Evolutionary conservation across 2,329 filamentous ascomycete species (phyloP).

Genomic region (Colletotrichum filicis): DNA sequence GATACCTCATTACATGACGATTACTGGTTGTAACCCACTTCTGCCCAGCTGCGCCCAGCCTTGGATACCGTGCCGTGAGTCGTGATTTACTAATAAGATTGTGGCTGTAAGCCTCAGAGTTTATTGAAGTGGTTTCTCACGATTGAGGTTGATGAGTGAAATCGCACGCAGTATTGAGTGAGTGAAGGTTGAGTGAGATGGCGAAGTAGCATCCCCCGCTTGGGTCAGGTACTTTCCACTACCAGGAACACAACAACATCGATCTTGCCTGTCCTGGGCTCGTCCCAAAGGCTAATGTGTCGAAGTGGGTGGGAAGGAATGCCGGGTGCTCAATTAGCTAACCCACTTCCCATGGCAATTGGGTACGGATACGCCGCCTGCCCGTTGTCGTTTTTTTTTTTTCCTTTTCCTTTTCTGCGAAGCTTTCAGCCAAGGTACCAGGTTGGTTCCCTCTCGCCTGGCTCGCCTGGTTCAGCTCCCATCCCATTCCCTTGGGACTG

Average conservation of each 20-base stretch:
- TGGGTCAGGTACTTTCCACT: too few species aligned
- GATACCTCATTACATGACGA: background rate
- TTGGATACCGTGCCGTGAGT: background rate
- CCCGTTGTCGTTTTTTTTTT: background rate
- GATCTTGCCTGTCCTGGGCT: constrained; percentile 1
- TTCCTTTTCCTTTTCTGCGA: background rate
- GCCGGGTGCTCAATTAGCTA: constrained; percentile 1
- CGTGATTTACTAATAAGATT: background rate
- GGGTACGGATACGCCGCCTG: background rate
- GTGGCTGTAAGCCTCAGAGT: too few species aligned
- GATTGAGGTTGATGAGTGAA: background rate
- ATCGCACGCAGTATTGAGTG: background rate
- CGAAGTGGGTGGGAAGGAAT: background rate
- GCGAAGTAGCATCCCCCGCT: background rate
- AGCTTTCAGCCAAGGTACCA: background rate
- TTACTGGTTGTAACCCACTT: constrained; percentile 7
- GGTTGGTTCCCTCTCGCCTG: background rate
- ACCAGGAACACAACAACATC: constrained; percentile 3
- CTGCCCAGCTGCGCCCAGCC: background rate
- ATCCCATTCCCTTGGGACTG: background rate
- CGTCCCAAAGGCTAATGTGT: background rate
- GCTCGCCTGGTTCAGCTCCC: background rate
- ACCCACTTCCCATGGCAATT: constrained; percentile 27
- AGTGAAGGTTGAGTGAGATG: background rate
- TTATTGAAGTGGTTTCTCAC: background rate